Evolutionary conservation across 768 basidiomycete genomes (phyloP).

Genomic region (Dendrothele bispora): DNA sequence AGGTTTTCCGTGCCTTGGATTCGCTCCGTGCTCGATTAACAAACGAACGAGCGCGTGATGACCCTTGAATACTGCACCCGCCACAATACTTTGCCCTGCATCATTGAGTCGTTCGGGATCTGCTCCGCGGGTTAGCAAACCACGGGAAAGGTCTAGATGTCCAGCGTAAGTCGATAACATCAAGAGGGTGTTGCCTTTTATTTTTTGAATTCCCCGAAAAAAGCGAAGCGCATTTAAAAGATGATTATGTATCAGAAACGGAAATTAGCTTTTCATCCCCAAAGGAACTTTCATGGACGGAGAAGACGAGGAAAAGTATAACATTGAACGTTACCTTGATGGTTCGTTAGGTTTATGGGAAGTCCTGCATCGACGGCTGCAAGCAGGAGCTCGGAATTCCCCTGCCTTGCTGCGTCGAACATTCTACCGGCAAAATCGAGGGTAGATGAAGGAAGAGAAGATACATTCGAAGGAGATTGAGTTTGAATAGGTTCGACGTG

Average conservation of each 20-base stretch:
- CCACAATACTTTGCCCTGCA: conserved; percentile 67
- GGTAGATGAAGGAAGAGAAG: conserved; percentile 39
- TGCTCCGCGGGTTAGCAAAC: conserved; percentile 55
- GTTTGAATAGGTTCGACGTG: no score
- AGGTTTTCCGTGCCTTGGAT: conserved; percentile 65
- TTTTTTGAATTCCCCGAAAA: no score
- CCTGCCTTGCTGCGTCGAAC: conserved; percentile 72
- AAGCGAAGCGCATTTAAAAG: no score
- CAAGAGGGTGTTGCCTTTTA: conserved; percentile 72
- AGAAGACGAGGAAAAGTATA: no score
- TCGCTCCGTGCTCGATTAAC: conserved; percentile 55
- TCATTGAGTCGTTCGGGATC: conserved; percentile 75
- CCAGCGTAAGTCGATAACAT: conserved; percentile 81
- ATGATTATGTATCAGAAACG: no score
- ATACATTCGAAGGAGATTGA: no score
- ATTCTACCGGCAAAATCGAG: conserved; percentile 65
- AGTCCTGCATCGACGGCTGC: conserved; percentile 68
- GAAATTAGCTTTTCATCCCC: no score
- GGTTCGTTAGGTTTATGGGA: conserved; percentile 71
- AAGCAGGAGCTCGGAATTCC: conserved; percentile 47
- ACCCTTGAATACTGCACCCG: conserved; percentile 75
- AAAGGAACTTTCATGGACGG: no score
- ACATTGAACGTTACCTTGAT: conserved; percentile 48
- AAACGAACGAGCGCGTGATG: conserved; percentile 62
- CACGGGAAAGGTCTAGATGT: conserved; percentile 51